Evolutionary conservation across 495 filamentous ascomycete genomes (phyloP), one percentile per base, ranked within the genome.

Genomic region (Penicillium pancosmium): DNA sequence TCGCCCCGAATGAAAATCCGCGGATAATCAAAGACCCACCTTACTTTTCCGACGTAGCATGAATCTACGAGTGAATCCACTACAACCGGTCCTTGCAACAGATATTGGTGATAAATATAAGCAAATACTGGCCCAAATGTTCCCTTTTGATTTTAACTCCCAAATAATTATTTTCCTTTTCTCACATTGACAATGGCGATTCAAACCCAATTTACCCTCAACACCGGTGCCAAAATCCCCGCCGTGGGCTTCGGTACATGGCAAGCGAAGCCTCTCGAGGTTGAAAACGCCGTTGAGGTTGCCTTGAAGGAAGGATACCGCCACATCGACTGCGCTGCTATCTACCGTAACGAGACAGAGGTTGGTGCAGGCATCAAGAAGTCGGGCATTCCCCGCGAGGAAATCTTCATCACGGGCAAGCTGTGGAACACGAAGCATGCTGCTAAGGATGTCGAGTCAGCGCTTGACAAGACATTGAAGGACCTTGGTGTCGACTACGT

Each of bases 321-420:
- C 52, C 88, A 89, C 52, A 72, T 94, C 56, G 91, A 94, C 71
- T 87, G 85, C 21, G 91, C 91, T 0, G 80, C 82, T 8, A 78
- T 73, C 43, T 93, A 94, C 68, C 75, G 78, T 59, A 92, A 92
- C 61, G 89, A 94, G 71, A 80, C 69, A 6, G 79, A 84, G 9
- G 86, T 84, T 25, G 88, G 85, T 2, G 68, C 77, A 1, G 89
- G 87, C 5, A 85, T 94, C 50, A 71, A 74, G 16, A 71, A 77
- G 46, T 76, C 82, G 18, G 77, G 78, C 1, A 70, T 91, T 3
- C 80, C 87, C 0, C 84, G 90, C 34, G 73, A 77, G 16, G 72
- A 88, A 33, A 75, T 92, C 46, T 92, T 86, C 76, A 86, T 91
- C 73, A 93, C 89, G 40, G 82, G 82, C 64, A 94, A 94, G 70